Evolutionary conservation across 2,329 filamentous ascomycete genomes (phyloP), one percentile per base, ranked within the genome.

Genomic region (Allantophomopsis lycopodina): DNA sequence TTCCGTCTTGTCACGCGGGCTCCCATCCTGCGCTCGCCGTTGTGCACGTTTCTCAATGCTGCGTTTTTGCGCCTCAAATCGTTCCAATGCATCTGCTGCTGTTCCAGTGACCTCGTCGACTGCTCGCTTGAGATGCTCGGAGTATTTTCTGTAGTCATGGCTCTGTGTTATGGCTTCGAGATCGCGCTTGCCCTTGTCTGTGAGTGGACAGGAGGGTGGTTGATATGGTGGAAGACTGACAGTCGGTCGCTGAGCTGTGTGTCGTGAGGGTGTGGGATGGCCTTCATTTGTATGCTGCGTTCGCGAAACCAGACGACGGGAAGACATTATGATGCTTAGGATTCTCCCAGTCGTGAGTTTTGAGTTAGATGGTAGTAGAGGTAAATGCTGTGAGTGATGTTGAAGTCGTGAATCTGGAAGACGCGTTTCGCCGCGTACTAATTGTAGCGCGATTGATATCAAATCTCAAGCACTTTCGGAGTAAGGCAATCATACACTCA

Each of bases 71-170:
- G 42, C 44, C 23, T 45, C 48, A 3, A 74, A 50, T 11, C 63
- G 63, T 42, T 79, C 75, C 41, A 78, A 76, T 31, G 73, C 61
- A n/a, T 66, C 63, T 2, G 60, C 67, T 0, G 68, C 72, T 2
- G 62, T 59, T 5, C 62, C 56, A 2, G 61, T 65, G 5, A 81
- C 53, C n/a, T 59, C 56, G 1, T 59, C 51, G 2, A 60, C 59
- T 0, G 70, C 69, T 20, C 62, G 52, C 16, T 59, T 55, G 17
- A 75, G 55, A 34, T 73, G 64, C 2, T 60, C 59, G 32, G 66
- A 65, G 1, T 78, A 56, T 14, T 61, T 59, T 1, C 53, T 48
- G 7, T 69, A 52, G 14, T 62, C 55, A 8, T 62, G 55, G 4
- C 56, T 57, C 14, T 60, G 52, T 6, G 62, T 52, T 4, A 80